Evolutionary conservation across 495 filamentous ascomycete genomes (phyloP).

Genomic region (Achaetomiella virescens): DNA sequence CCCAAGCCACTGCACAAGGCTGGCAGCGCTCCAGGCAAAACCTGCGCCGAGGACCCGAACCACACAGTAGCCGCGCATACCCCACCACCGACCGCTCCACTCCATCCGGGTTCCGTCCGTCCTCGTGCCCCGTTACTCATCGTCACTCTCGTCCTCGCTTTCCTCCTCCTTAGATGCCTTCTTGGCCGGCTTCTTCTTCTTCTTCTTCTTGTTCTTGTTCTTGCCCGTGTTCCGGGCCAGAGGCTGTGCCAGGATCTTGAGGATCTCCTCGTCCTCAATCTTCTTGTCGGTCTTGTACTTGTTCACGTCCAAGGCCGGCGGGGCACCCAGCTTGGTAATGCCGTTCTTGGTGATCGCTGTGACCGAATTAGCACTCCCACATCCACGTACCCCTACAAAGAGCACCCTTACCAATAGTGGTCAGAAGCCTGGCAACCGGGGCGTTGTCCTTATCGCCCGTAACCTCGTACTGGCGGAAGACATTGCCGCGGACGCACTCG

Average conservation of each 20-base stretch:
- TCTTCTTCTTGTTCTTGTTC: slow-evolving; percentile 94
- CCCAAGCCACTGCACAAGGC: background rate
- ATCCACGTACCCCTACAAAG: background rate
- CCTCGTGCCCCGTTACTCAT: slow-evolving; percentile 34
- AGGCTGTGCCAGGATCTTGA: slow-evolving; percentile 86
- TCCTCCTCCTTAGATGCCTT: slow-evolving; percentile 44
- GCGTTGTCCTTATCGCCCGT: slow-evolving; percentile 84
- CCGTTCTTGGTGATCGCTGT: slow-evolving; percentile 98
- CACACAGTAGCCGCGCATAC: background rate
- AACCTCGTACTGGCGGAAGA: slow-evolving; percentile 91
- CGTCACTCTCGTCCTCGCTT: slow-evolving; percentile 35
- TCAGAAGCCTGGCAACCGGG: slow-evolving; percentile 77
- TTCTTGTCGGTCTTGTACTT: slow-evolving; percentile 94
- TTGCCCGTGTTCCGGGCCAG: slow-evolving; percentile 66
- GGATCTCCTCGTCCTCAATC: slow-evolving; percentile 90
- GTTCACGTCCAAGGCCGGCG: slow-evolving; percentile 63
- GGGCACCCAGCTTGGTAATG: slow-evolving; percentile 71
- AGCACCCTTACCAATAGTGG: slow-evolving; percentile 74
- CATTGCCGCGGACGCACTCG: slow-evolving; percentile 86
- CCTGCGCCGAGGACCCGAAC: background rate
- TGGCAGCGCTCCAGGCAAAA: background rate
- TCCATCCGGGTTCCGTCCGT: background rate
- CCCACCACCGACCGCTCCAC: background rate
- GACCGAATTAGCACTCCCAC: slow-evolving; percentile 3
- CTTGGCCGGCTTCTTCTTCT: slow-evolving; percentile 65